Evolutionary conservation across 2,329 filamentous ascomycete species (phyloP).

Genomic region (Onygenales sp.): DNA sequence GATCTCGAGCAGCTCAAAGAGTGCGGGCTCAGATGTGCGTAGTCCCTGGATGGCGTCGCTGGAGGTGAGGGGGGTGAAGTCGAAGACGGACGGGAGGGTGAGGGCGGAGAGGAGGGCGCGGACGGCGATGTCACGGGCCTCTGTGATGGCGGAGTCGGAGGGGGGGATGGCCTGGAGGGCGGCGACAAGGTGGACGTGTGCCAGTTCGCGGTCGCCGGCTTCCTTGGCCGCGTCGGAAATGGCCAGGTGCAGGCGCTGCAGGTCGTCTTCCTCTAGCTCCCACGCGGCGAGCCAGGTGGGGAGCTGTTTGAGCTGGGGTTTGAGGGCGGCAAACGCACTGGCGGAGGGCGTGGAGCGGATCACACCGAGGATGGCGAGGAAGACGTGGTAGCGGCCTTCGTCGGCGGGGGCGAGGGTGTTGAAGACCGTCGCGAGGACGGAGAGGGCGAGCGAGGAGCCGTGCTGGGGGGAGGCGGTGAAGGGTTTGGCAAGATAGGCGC

Average conservation of each 20-base stretch:
- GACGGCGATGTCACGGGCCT: conserved; percentile 51
- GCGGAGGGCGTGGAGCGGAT: conserved; percentile 62
- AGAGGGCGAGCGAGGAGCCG: conserved; percentile 75
- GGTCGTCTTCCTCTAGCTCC: conserved; percentile 72
- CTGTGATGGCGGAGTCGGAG: conserved; percentile 44
- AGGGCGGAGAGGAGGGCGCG: conserved; percentile 60
- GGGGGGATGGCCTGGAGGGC: conserved; percentile 69
- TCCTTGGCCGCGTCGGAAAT: conserved; percentile 73
- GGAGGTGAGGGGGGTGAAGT: conserved; percentile 62
- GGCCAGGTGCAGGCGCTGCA: conserved; percentile 74
- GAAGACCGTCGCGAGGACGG: conserved; percentile 89
- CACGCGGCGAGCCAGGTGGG: conserved; percentile 74
- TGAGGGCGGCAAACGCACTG: conserved; percentile 71
- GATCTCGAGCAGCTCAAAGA: conserved; percentile 88
- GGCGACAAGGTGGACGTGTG: conserved; percentile 62
- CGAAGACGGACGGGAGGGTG: conserved; percentile 55
- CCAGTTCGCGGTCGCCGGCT: conserved; percentile 65
- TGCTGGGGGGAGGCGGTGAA: conserved; percentile 78
- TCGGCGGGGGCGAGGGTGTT: conserved; percentile 74
- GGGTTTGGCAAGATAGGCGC: conserved; percentile 79
- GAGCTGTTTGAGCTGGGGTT: conserved; percentile 67
- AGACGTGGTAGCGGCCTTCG: conserved; percentile 78
- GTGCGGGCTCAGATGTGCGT: conserved; percentile 69
- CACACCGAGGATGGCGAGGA: conserved; percentile 78
- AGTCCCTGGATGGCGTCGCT: conserved; percentile 77